Conservation (phyloP, 2,329 filamentous ascomycete species). For the Alternaria dauci region DNA sequence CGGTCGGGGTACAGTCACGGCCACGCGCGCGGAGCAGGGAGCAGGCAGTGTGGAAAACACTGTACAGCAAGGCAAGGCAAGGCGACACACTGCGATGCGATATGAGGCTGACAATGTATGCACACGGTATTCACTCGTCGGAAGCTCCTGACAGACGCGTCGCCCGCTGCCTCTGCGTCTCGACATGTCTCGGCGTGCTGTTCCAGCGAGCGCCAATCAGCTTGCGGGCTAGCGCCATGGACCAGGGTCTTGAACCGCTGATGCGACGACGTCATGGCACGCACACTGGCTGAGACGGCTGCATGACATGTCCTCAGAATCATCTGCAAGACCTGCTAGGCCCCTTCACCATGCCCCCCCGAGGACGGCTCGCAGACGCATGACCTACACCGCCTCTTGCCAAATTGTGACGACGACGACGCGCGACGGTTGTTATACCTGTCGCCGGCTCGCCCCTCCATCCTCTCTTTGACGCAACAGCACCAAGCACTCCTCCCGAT, state of each 20-base stretch:
- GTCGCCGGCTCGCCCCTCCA: neutral
- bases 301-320: constrained; percentile 27
- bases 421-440: constrained; percentile 6
- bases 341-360: constrained; percentile 15
- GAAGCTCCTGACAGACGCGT: constrained; percentile 7
- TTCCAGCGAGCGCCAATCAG: constrained; percentile 15
- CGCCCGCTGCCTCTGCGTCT: constrained; percentile 1
- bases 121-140: neutral
- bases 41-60: neutral
- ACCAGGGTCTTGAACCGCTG: constrained; percentile 11
- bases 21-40: neutral
- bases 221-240: constrained; percentile 13
- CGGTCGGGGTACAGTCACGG: neutral
- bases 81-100: neutral
- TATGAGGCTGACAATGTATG: neutral
- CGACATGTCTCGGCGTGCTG: constrained; percentile 9
- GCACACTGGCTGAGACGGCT: constrained; percentile 11
- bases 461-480: neutral
- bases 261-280: constrained; percentile 24
- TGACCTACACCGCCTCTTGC: constrained; percentile 31
- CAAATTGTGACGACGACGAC: neutral
- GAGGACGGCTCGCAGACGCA: constrained; percentile 11
- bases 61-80: neutral
- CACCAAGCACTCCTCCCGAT: neutral
- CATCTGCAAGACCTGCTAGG: constrained; percentile 17